Conservation (phyloP, 1,284 basidiomycete genomes). For the Malassezia equina region DNA sequence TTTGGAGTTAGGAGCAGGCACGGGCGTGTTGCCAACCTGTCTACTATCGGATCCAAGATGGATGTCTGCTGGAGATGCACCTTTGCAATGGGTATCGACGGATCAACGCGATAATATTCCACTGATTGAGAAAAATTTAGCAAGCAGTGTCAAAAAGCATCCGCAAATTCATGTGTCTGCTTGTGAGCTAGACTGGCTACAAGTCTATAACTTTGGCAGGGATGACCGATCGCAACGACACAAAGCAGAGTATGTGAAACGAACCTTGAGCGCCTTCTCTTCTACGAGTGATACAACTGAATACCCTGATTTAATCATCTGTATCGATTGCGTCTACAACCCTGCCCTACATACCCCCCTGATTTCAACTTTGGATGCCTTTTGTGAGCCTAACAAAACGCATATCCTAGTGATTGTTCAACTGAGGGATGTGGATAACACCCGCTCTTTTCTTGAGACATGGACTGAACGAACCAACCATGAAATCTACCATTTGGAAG, state of each 20-base stretch:
- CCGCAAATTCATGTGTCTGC: not conserved
- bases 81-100: constrained; percentile 30
- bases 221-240: not conserved
- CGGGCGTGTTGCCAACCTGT: constrained; percentile 33
- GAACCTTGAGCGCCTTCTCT: not conserved
- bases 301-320: constrained; percentile 25
- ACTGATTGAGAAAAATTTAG: constrained; percentile 27
- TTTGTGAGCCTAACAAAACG: constrained; percentile 22
- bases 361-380: constrained; percentile 26
- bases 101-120: constrained; percentile 31
- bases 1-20: constrained; percentile 41
- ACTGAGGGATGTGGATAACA: constrained; percentile 28
- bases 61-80: not conserved
- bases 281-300: not conserved
- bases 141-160: not conserved
- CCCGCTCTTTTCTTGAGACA: constrained; percentile 22
- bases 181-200: constrained; percentile 11
- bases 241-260: not conserved
- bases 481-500: constrained; percentile 22
- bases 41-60: constrained; percentile 9
- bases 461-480: constrained; percentile 20
- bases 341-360: constrained; percentile 33
- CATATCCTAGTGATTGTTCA: constrained; percentile 29
- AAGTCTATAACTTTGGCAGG: not conserved
- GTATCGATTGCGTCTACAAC: constrained; percentile 41